These are phyloP conservation scores for Yamadazyma buinensis DNA, from an alignment of 1,139 yeast species.

Conservation along the genomic window DNA sequence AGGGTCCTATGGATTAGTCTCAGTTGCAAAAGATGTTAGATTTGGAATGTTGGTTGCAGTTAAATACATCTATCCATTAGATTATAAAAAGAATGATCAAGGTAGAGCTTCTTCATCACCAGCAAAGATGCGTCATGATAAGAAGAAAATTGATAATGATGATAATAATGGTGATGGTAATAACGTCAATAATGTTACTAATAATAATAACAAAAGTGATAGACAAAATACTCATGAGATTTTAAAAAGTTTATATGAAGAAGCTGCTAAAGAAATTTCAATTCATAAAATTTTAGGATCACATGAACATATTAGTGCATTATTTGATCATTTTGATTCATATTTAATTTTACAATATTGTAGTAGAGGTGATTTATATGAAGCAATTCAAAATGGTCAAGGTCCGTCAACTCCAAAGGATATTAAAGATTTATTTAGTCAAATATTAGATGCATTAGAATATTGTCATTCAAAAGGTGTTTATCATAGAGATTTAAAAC, in stretches of 20 bases:
- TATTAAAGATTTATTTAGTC: conserved; percentile 70
- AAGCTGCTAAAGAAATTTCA: conserved; percentile 75
- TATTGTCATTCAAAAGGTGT: conserved; percentile 72
- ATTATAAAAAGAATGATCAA: conserved; percentile 26
- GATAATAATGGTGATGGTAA: conserved; percentile 10
- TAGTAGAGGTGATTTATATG: conserved; percentile 88
- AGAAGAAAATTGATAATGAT: conserved; percentile 10
- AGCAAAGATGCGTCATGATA: conserved; percentile 25
- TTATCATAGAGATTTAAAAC: conserved; percentile 86
- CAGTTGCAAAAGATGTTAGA: conserved; percentile 71
- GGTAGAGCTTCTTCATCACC: conserved; percentile 36
- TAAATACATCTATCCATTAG: conserved; percentile 65
- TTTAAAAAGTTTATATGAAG: conserved; percentile 44
- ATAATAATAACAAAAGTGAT: neutral
- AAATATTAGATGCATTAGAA: conserved; percentile 73
- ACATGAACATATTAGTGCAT: conserved; percentile 59
- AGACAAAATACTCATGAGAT: conserved; percentile 20
- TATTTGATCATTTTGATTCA: conserved; percentile 76
- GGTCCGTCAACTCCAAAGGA: conserved; percentile 79
- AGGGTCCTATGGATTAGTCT: conserved; percentile 91
- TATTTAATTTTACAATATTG: conserved; percentile 85
- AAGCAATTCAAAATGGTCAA: conserved; percentile 77
- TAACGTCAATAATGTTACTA: conserved; percentile 5
- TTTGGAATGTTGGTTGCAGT: conserved; percentile 67
- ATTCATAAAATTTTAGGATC: conserved; percentile 69